Base-by-base conservation (phyloP, 805 yeast genomes). In the Metschnikowia cerradonensis region DNA sequence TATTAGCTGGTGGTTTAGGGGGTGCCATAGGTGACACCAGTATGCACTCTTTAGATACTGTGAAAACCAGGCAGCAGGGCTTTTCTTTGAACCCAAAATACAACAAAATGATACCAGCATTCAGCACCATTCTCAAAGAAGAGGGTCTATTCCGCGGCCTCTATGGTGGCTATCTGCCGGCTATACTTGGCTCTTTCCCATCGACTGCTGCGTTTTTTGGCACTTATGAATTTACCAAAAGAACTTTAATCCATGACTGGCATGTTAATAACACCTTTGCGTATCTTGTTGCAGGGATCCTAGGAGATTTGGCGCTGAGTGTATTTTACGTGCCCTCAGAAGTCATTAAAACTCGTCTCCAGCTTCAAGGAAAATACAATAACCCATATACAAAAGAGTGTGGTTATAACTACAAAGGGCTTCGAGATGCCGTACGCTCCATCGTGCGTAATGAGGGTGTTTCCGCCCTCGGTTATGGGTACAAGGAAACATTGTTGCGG, bases 61-160 rank as follows among this genome's bases (percentile, higher is more conserved):
- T 94, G 32, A 94, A 94, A 66, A 94, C 99, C 2, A 77, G 99
- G 55, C 99, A 94, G 66, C 99, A 94, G 65, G 98, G 96, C n/a
- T 88, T 96, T 3, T 84, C 88, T 20, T 73, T 76, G 56, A 77
- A 77, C 19, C 56, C 72, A 6, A 86, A 88, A 66, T 92, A 92
- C 67, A 78, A 72, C 52, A 83, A 79, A 60, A 90, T 90, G 84
- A 60, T 85, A 7, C 78, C 82, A 10, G 96, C 97, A 0, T 90
- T 87, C 60, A 54, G 68, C 26, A 84, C 92, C 0, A 86, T 94
- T n/a, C 68, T 86, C 45, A 64, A 76, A 39, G 88, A 92, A 60
- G 99, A 94, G 73, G 99, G 99, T 0, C 57, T 94, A 7, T 66
- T 79, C 45, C 78, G 85, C 52, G 99, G 99, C 0, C 71, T 94